Conservation (phyloP, 768 basidiomycete species). For the Tricholomella constricta region DNA sequence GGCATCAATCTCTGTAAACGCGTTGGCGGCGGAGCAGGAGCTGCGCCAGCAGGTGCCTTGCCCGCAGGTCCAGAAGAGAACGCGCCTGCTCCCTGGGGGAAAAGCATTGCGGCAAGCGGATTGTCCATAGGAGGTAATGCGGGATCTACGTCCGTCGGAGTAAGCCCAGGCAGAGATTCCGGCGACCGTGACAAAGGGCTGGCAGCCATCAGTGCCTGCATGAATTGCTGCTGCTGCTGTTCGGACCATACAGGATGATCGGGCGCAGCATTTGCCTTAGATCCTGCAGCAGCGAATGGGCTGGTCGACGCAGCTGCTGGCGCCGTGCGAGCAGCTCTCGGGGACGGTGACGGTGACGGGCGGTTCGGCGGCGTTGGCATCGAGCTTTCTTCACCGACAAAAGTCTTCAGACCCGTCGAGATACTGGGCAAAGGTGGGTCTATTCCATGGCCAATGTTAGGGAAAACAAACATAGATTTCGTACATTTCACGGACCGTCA, state of each 20-base stretch:
- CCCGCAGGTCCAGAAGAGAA: conserved; percentile 28
- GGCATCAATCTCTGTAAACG: conserved; percentile 63
- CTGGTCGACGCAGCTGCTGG: conserved; percentile 26
- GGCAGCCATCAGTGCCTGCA: conserved; percentile 61
- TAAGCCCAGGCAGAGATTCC: conserved; percentile 17
- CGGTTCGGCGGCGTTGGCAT: conserved; percentile 40
- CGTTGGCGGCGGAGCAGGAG: conserved; percentile 33
- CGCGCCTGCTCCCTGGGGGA: conserved; percentile 24
- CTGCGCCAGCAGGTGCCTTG: conserved; percentile 25
- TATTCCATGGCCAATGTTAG: conserved; percentile 12
- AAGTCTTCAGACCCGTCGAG: conserved; percentile 31
- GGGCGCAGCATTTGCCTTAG: conserved; percentile 27
- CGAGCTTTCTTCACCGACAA: conserved; percentile 48
- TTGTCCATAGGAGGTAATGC: conserved; percentile 38
- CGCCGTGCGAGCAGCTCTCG: conserved; percentile 11
- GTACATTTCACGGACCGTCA: conserved; percentile 41
- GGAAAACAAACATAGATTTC: not conserved
- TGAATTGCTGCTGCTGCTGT: conserved; percentile 68
- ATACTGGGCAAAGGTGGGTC: conserved; percentile 43
- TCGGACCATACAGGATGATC: conserved; percentile 66
- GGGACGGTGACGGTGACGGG: conserved; percentile 29
- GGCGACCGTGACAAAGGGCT: conserved; percentile 17
- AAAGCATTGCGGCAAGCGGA: conserved; percentile 50
- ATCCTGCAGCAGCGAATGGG: conserved; percentile 24
- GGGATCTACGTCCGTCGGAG: conserved; percentile 26